phyloP scores from a whole-genome alignment of 345 rosid species.

The Atalantia buxifolia region DNA sequence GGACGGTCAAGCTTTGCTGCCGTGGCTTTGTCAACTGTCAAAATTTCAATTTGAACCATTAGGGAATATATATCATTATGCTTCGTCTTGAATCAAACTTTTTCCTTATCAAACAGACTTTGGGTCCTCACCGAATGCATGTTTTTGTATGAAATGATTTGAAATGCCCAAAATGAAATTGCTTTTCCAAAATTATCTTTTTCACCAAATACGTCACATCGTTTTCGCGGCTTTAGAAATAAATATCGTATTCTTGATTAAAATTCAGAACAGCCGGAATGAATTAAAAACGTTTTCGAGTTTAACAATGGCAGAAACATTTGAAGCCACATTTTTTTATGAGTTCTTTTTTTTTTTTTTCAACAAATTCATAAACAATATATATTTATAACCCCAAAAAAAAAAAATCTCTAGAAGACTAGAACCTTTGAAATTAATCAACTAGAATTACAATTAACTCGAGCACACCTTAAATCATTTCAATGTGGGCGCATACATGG shows the following conservation, averaged over 20 bases:
- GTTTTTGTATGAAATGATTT: neutral
- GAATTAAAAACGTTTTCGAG: neutral
- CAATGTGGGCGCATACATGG: neutral
- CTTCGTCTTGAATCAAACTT: neutral
- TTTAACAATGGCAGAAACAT: neutral
- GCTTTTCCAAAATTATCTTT: neutral
- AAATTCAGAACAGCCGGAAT: neutral
- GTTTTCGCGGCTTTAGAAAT: neutral
- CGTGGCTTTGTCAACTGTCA: neutral
- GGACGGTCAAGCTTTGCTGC: neutral
- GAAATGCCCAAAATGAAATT: neutral
- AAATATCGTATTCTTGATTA: too few species aligned
- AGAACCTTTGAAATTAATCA: neutral
- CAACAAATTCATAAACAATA: neutral
- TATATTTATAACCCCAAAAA: too few species aligned
- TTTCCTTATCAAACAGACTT: neutral
- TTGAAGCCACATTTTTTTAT: neutral
- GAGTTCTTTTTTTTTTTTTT: neutral
- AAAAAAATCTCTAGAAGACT: too few species aligned
- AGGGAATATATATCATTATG: neutral
- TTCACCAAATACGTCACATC: neutral
- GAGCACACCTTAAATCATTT: slow-evolving; percentile 4
- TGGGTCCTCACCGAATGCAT: neutral
- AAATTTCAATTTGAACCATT: neutral
- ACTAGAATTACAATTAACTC: neutral